Percentiles rank a stretch among this genome's conserved stretches.
Evolutionary conservation across 2,329 filamentous ascomycete genomes (phyloP).

Genomic region (Plectosphaerella cucumerina): DNA sequence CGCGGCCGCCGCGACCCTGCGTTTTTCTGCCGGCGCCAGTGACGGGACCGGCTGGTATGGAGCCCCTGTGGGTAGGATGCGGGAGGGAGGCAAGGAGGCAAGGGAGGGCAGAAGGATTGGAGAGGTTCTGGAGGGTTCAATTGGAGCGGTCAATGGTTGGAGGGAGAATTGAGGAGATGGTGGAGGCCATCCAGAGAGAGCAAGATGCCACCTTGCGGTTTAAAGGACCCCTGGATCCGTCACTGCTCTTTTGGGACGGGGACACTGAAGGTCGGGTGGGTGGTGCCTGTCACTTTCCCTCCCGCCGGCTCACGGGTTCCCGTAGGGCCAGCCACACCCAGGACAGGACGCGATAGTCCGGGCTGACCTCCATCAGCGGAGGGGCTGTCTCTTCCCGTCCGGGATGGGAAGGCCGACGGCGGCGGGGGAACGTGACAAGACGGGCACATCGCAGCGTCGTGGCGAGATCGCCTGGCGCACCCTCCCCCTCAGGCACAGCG

Average conservation of each 20-base stretch:
- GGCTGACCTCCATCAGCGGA: no score
- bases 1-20: background rate
- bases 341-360: no score
- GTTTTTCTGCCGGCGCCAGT: background rate
- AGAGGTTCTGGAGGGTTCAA: background rate
- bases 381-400: no score
- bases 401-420: no score
- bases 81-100: background rate
- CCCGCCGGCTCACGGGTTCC: no score
- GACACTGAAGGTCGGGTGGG: no score
- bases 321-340: no score
- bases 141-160: background rate
- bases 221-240: constrained; percentile 11
- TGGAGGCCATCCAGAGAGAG: background rate
- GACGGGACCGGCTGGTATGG: background rate
- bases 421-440: no score
- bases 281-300: no score
- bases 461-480: no score
- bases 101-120: background rate
- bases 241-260: background rate
- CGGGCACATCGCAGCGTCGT: no score
- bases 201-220: constrained; percentile 25
- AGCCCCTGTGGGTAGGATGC: background rate
- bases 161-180: background rate
- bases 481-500: no score